Conservation (phyloP, 768 basidiomycete species). For the Paxillus ammoniavirescens region DNA sequence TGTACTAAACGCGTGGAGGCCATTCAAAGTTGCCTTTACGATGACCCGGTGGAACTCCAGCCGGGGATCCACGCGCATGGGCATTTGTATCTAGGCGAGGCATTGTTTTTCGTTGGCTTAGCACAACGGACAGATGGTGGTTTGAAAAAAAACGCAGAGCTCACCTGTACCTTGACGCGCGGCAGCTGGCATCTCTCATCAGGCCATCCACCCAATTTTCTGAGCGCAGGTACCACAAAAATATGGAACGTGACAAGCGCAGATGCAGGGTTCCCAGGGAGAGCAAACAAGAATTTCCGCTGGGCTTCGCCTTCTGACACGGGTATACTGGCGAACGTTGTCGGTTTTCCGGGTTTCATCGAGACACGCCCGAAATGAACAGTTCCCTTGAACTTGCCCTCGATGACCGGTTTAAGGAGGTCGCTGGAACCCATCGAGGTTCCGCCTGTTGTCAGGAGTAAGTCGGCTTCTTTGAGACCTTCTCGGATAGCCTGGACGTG, state of each 20-base stretch:
- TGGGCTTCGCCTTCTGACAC: constrained; percentile 27
- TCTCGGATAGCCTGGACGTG: constrained; percentile 56
- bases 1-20: constrained; percentile 71
- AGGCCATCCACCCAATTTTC: constrained; percentile 70
- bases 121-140: not conserved
- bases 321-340: constrained; percentile 83
- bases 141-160: constrained; percentile 11
- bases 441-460: constrained; percentile 84
- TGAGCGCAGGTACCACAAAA: constrained; percentile 80
- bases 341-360: constrained; percentile 86
- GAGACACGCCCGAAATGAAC: constrained; percentile 86
- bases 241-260: constrained; percentile 85
- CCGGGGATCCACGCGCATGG: constrained; percentile 69
- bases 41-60: constrained; percentile 83
- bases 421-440: constrained; percentile 92
- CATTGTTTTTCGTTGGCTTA: not conserved
- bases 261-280: constrained; percentile 88
- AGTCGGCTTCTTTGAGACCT: constrained; percentile 64
- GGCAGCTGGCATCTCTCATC: constrained; percentile 53
- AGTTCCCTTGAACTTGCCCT: constrained; percentile 69
- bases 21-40: constrained; percentile 42
- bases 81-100: constrained; percentile 46
- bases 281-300: constrained; percentile 71
- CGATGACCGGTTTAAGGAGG: constrained; percentile 85
- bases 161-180: constrained; percentile 62